phyloP scores from a whole-genome alignment of 1,284 basidiomycete genomes.

The Amylostereum chailletii region DNA sequence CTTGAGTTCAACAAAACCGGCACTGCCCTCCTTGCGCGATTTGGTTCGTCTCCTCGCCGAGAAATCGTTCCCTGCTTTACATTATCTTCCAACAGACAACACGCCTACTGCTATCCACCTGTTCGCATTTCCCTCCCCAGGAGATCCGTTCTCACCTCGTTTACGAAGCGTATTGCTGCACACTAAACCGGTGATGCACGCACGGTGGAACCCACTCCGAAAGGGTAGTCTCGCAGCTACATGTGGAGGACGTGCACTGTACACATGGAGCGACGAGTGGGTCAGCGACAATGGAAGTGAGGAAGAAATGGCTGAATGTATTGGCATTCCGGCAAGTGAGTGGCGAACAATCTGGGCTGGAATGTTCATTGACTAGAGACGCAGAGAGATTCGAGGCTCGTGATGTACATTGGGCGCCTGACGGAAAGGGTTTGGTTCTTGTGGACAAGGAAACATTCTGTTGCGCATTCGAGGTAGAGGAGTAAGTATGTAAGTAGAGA shows the following conservation, averaged over 20 bases:
- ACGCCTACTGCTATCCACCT: slow-evolving; percentile 41
- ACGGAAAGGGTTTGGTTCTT: slow-evolving; percentile 70
- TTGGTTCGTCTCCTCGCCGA: slow-evolving; percentile 30
- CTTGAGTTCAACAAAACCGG: slow-evolving; percentile 76
- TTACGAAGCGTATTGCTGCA: slow-evolving; percentile 63
- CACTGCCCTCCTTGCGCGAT: slow-evolving; percentile 61
- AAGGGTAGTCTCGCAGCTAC: slow-evolving; percentile 62
- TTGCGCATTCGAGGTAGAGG: slow-evolving; percentile 75
- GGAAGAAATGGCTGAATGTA: slow-evolving; percentile 70
- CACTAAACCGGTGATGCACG: slow-evolving; percentile 45
- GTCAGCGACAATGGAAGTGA: slow-evolving; percentile 32
- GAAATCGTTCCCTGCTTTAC: slow-evolving; percentile 1
- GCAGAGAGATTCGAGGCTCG: slow-evolving; percentile 57
- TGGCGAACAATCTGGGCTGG: slow-evolving; percentile 7
- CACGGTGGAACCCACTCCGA: slow-evolving; percentile 72
- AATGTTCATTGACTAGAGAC: neutral
- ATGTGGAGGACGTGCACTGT: slow-evolving; percentile 59
- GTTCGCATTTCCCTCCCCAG: slow-evolving; percentile 21
- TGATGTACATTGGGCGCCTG: slow-evolving; percentile 72
- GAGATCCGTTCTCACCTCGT: slow-evolving; percentile 36
- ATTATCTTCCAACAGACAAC: slow-evolving; percentile 34
- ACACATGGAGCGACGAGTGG: slow-evolving; percentile 81
- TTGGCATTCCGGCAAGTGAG: slow-evolving; percentile 72
- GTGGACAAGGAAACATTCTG: slow-evolving; percentile 72
- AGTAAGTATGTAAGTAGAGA: slow-evolving; percentile 14